phyloP scores from a whole-genome alignment of 2,329 filamentous ascomycete genomes.

The Claviceps maximensis region DNA sequence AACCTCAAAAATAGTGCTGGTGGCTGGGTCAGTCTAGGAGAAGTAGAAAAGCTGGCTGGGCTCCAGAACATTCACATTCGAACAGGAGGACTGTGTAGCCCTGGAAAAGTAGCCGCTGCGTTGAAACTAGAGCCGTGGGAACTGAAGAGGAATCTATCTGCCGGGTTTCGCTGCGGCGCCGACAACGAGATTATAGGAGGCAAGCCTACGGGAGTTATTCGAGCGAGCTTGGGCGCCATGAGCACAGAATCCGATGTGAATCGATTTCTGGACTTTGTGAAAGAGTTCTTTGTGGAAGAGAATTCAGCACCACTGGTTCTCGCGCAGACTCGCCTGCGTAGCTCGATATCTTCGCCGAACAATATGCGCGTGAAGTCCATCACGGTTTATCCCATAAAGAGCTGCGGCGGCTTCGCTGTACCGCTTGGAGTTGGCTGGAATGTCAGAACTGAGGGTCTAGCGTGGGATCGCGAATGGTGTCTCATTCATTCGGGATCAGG shows the following conservation, averaged over 20 bases:
- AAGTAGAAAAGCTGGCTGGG: slow-evolving; percentile 76
- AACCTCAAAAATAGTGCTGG: slow-evolving; percentile 60
- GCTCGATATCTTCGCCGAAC: neutral
- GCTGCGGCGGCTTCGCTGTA: slow-evolving; percentile 68
- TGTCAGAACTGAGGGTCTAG: slow-evolving; percentile 66
- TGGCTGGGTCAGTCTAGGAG: slow-evolving; percentile 65
- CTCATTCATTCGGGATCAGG: slow-evolving; percentile 77
- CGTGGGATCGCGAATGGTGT: slow-evolving; percentile 96
- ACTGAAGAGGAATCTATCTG: slow-evolving; percentile 71
- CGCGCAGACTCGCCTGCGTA: neutral
- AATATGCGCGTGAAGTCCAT: slow-evolving; percentile 42
- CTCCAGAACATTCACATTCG: slow-evolving; percentile 72
- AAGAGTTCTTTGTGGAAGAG: slow-evolving; percentile 46
- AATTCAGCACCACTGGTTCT: neutral
- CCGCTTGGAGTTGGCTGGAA: slow-evolving; percentile 56
- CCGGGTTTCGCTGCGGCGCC: slow-evolving; percentile 71
- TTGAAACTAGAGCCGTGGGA: slow-evolving; percentile 69
- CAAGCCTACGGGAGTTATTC: slow-evolving; percentile 77
- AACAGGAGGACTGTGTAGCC: slow-evolving; percentile 84
- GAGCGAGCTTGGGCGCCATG: slow-evolving; percentile 82
- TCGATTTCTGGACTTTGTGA: slow-evolving; percentile 56
- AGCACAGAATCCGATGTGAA: slow-evolving; percentile 65
- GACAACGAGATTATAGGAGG: slow-evolving; percentile 72
- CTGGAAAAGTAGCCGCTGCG: slow-evolving; percentile 65
- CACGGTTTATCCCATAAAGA: slow-evolving; percentile 85